Base-by-base conservation (phyloP, 2,329 filamentous ascomycete species). In the Penicillium hordei region DNA sequence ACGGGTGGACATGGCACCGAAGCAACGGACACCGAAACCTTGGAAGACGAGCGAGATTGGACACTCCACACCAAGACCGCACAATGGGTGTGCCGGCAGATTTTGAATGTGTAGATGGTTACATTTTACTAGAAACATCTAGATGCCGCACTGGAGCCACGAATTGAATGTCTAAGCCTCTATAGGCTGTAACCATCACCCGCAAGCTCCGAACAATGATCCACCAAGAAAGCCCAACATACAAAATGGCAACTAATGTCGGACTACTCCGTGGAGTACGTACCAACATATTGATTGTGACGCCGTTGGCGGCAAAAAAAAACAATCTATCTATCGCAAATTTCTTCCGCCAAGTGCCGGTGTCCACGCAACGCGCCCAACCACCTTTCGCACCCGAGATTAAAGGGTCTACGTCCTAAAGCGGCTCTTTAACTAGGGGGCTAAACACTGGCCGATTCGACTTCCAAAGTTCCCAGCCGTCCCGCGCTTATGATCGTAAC, bases 11-110 rank as follows among this genome's bases (percentile, higher is more conserved):
- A 58, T 25, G 15, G 6, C 5, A 10, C 31, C 9, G 64, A 69
- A 12, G 63, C 60, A 7, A 63, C 56, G 55, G 57, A 33, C 9
- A 25, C 27, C 13, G 25, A 45, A 42, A 27, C 27, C 5, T 29
- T 52, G 21, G 70, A 71, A 55, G 69, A 70, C 40, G 64, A 69
- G 42, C 59, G 62, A 53, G 68, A 70, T 52, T 71, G 68, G 70
- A 77, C 72, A 62, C 63, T 78, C 21, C 77, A 79, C 60, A 77
- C 76, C 0, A 63, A 65, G 57, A 79, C 77, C n/a, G 75, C 76
- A 21, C 69, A 71, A 57, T 79, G 77, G 77, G 76, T 79, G 29
- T 78, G 75, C 59, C 63, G 69, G 55, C 60, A 76, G 62, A 73
- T 79, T 59, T 59, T 79, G 40, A 66, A 36, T 17, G 19, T 27